Evolutionary conservation across 2,329 filamentous ascomycete genomes (phyloP).

Genomic region (Botrytis porri): DNA sequence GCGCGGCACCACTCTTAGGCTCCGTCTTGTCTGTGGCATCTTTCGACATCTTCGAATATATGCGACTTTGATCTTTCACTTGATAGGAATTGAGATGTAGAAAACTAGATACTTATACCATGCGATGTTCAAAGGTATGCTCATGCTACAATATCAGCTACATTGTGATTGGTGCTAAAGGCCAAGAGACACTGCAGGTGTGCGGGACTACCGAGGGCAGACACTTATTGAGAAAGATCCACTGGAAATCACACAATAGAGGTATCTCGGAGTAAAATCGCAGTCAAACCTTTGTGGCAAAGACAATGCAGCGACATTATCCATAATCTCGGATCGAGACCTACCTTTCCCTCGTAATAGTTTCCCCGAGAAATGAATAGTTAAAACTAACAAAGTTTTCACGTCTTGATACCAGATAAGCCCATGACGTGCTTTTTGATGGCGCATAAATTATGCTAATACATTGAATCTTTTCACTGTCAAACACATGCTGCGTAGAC

Average conservation of each 20-base stretch:
- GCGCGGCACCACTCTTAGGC: background rate
- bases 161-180: background rate
- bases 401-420: background rate
- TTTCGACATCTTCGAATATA: conserved; percentile 11
- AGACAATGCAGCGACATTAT: background rate
- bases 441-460: background rate
- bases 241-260: conserved; percentile 17
- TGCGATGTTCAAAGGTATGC: background rate
- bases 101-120: conserved; percentile 1
- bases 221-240: conserved; percentile 2
- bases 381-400: background rate
- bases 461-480: background rate
- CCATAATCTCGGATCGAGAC: conserved; percentile 9
- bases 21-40: conserved; percentile 2
- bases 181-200: background rate
- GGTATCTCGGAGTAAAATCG: background rate
- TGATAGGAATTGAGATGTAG: background rate
- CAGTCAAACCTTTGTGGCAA: background rate
- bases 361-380: background rate
- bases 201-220: background rate
- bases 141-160: background rate
- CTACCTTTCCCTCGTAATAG: background rate
- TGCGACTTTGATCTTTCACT: background rate
- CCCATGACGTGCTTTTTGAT: background rate
- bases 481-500: background rate